phyloP scores from a whole-genome alignment of 2,329 filamentous ascomycete species.

The Arthrobotrys iridis region DNA sequence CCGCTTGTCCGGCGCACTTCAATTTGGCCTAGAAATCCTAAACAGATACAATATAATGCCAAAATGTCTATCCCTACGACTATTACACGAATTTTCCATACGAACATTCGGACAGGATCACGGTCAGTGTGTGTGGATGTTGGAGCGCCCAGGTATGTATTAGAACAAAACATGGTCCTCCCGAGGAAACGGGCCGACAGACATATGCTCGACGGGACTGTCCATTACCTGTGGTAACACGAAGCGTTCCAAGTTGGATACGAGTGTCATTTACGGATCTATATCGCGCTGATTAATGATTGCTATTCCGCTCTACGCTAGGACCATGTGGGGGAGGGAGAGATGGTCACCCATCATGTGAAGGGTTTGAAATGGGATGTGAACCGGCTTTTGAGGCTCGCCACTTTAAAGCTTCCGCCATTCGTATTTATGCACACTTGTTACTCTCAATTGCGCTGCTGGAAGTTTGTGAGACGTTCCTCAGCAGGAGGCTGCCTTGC shows the following conservation, averaged over 20 bases:
- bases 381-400: background rate
- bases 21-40: constrained; percentile 17
- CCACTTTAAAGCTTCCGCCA: background rate
- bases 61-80: constrained; percentile 30
- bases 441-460: constrained; percentile 7
- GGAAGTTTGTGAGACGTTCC: constrained; percentile 31
- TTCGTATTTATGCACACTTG: background rate
- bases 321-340: constrained; percentile 23
- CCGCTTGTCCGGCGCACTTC: constrained; percentile 17
- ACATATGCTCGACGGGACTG: background rate
- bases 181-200: background rate
- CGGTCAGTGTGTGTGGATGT: background rate
- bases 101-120: background rate
- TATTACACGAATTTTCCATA: constrained; percentile 33
- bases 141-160: background rate
- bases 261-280: background rate
- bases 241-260: background rate
- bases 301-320: constrained; percentile 10
- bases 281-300: background rate
- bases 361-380: background rate
- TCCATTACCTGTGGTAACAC: background rate
- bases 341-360: constrained; percentile 4
- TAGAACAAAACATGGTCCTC: background rate
- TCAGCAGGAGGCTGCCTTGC: constrained; percentile 27
- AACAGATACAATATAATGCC: constrained; percentile 10